Base-by-base conservation (phyloP, 2,329 filamentous ascomycete species). In the Paecilomyces sp. region DNA sequence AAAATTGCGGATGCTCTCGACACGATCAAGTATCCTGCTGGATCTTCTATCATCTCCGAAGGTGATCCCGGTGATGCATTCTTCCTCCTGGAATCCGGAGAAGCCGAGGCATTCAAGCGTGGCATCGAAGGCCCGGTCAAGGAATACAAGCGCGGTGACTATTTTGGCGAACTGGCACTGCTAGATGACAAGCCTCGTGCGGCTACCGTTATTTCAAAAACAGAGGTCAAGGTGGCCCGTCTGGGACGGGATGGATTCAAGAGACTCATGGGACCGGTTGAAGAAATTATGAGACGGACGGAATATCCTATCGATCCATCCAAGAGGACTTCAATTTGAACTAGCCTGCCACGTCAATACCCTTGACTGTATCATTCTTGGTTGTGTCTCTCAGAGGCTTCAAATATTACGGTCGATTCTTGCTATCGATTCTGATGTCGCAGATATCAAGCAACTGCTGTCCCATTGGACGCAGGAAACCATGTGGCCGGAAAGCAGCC, bases 1-100 rank as follows among this genome's bases (percentile, higher is more conserved):
- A 99, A 99, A 81, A 97, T 99, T 73, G 93, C 94, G 62, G 94
- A 97, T 76, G 93, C 94, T 1, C 82, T 99, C 59, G 92, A 97
- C 74, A 94, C 92, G 9, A 86, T 88, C 73, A 97, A 96, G 70
- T 96, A 88, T 73, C 83, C 88, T 0, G 79, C 87, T 7, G 91
- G 90, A 24, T 85, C 87, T n/a, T 84, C 84, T 57, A 96, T 99
- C 72, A 97, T 99, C 76, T 83, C 81, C 60, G 91, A 97, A 76
- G 94, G 94, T 57, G 94, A 97, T 72, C 89, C 88, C 0, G 94
- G 94, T 58, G 87, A 95, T 70, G 88, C 90, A 1, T 97, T 99
- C 77, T 99, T 90, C 77, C 85, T 97, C 53, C 81, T 97, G 55
- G 94, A 97, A 75, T 85, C 83, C 31, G 94, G 94, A 50, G 88